Percentiles rank a stretch among this genome's conserved stretches.
phyloP scores from a whole-genome alignment of 768 basidiomycete genomes.

The Boletus rufocinnamomeus region DNA sequence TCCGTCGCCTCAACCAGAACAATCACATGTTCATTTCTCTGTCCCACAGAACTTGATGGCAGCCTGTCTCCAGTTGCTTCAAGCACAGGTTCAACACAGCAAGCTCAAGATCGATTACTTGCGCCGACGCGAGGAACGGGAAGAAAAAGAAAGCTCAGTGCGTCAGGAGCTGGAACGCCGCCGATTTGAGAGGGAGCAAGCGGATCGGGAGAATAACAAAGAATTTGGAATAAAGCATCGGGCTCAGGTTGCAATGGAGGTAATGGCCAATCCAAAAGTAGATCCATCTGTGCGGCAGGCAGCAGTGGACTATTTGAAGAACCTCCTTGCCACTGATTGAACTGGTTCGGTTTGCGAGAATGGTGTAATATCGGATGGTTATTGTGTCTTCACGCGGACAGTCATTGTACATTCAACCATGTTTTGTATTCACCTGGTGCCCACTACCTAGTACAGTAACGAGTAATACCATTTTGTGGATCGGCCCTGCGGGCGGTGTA shows the following conservation, averaged over 20 bases:
- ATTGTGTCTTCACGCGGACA: constrained; percentile 8
- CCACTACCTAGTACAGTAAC: constrained; percentile 8
- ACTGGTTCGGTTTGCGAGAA: constrained; percentile 19
- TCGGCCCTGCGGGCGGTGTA: neutral
- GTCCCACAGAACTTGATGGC: constrained; percentile 59
- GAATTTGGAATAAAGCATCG: constrained; percentile 60
- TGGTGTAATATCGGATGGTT: constrained; percentile 1
- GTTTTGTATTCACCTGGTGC: constrained; percentile 8
- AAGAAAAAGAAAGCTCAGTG: constrained; percentile 55
- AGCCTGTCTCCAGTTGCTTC: constrained; percentile 60
- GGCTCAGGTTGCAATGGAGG: constrained; percentile 64
- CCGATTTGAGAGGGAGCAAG: constrained; percentile 56
- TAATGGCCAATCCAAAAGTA: constrained; percentile 58
- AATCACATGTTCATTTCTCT: constrained; percentile 48
- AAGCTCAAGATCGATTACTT: constrained; percentile 72
- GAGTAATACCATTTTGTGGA: constrained; percentile 10
- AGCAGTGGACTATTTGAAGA: constrained; percentile 72
- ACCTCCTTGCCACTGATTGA: constrained; percentile 49
- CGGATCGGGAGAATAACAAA: constrained; percentile 55
- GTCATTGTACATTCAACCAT: constrained; percentile 17
- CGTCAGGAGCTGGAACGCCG: constrained; percentile 55
- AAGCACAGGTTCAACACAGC: constrained; percentile 66
- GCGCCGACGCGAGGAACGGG: constrained; percentile 67
- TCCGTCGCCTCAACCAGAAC: constrained; percentile 36
- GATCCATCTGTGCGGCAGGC: constrained; percentile 65